Evolutionary conservation across 441 rosid genomes (phyloP).

Genomic region (Metrosideros polymorpha): DNA sequence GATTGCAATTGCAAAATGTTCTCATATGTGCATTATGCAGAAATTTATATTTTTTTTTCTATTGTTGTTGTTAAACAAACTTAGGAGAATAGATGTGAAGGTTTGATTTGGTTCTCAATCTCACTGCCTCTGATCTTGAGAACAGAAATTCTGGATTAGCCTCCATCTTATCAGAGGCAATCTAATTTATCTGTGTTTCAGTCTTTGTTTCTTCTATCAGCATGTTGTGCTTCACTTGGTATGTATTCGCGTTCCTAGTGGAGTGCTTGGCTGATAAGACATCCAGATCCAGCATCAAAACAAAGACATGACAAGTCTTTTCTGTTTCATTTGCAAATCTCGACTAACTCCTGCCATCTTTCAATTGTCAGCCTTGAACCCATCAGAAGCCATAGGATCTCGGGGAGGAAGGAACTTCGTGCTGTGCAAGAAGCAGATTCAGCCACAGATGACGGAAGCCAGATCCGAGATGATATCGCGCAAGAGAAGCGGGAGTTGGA

Average conservation of each 20-base stretch:
- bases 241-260: not conserved
- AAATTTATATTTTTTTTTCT: not conserved
- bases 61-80: not conserved
- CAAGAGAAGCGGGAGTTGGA: constrained; percentile 39
- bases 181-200: not conserved
- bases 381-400: constrained; percentile 32
- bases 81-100: not conserved
- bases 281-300: not conserved
- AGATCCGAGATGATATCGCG: constrained; percentile 6
- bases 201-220: not conserved
- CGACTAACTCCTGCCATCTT: not conserved
- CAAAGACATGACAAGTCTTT: not conserved
- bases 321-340: not conserved
- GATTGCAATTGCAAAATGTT: no score
- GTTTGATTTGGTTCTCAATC: not conserved
- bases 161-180: not conserved
- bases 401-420: constrained; percentile 35
- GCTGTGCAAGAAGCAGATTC: constrained; percentile 37
- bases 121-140: not conserved
- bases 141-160: not conserved
- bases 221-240: not conserved
- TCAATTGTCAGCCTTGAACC: constrained; percentile 28
- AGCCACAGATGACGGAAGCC: constrained; percentile 21
- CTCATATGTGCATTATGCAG: no score
- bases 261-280: not conserved